These are phyloP conservation scores for Harrya chromipes DNA, from an alignment of 768 basidiomycete genomes.

Conservation along the genomic window DNA sequence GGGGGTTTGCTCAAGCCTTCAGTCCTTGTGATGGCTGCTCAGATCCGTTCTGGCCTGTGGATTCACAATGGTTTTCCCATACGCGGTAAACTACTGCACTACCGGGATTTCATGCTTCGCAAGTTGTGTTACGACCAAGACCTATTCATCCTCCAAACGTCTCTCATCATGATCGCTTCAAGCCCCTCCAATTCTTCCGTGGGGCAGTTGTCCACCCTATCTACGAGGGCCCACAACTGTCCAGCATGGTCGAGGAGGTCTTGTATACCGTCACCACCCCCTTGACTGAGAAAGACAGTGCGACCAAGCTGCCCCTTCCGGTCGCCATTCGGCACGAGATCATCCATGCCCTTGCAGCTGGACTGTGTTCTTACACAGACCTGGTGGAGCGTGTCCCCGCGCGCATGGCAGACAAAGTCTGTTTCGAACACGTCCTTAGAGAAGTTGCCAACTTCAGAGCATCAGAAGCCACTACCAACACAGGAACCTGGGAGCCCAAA, in stretches of 20 bases:
- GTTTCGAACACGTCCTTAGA: conserved; percentile 73
- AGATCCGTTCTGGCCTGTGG: conserved; percentile 94
- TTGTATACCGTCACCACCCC: conserved; percentile 85
- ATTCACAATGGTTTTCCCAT: conserved; percentile 96
- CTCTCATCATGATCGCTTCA: conserved; percentile 87
- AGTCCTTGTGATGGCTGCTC: conserved; percentile 91
- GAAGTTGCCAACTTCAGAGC: conserved; percentile 80
- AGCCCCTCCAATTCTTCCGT: conserved; percentile 75
- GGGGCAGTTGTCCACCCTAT: conserved; percentile 50
- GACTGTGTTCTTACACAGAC: conserved; percentile 86
- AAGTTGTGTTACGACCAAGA: conserved; percentile 98
- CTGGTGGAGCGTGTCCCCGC: conserved; percentile 90
- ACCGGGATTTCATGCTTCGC: conserved; percentile 92
- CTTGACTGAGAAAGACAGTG: conserved; percentile 76
- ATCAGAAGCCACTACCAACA: conserved; percentile 75
- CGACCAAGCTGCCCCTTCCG: conserved; percentile 62
- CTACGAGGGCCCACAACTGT: conserved; percentile 70
- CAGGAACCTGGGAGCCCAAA: conserved; percentile 85
- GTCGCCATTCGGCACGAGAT: conserved; percentile 77
- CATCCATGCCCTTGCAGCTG: conserved; percentile 85
- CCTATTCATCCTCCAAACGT: conserved; percentile 84
- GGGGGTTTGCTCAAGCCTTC: neutral
- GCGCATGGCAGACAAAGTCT: conserved; percentile 77
- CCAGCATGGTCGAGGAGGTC: conserved; percentile 89
- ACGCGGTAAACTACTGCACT: conserved; percentile 91